phyloP scores from a whole-genome alignment of 139 green algal genomes.

The Coelastrella sp. region DNA sequence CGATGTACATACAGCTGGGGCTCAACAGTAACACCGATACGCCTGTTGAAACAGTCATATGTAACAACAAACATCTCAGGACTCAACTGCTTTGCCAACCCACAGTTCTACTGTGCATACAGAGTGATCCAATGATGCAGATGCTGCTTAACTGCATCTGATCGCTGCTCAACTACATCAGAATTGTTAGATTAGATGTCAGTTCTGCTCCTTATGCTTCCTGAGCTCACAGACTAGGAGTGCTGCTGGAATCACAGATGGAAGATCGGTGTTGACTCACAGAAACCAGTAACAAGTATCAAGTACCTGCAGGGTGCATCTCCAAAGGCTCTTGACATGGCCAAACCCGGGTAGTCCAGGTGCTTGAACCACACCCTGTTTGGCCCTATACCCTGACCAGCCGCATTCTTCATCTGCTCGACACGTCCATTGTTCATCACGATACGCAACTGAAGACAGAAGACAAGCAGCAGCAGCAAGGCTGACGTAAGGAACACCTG shows the following conservation, averaged over 20 bases:
- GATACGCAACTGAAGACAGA: constrained; percentile 51
- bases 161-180: too few species aligned
- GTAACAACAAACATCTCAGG: background rate
- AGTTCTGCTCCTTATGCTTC: too few species aligned
- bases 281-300: too few species aligned
- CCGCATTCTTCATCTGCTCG: constrained; percentile 28
- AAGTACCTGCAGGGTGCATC: constrained; percentile 42
- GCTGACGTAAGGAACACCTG: background rate
- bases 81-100: background rate
- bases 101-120: background rate
- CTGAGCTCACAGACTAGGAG: too few species aligned
- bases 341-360: constrained; percentile 54
- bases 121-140: too few species aligned
- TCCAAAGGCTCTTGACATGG: constrained; percentile 63
- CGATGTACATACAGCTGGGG: constrained; percentile 65
- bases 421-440: constrained; percentile 52
- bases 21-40: constrained; percentile 68
- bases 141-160: too few species aligned
- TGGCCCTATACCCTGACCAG: constrained; percentile 41
- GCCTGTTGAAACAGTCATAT: background rate
- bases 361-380: constrained; percentile 53
- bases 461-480: background rate
- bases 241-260: too few species aligned
- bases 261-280: too few species aligned
- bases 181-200: too few species aligned